phyloP scores from a whole-genome alignment of 1,284 basidiomycete species.

The Malassezia yamatoensis region DNA sequence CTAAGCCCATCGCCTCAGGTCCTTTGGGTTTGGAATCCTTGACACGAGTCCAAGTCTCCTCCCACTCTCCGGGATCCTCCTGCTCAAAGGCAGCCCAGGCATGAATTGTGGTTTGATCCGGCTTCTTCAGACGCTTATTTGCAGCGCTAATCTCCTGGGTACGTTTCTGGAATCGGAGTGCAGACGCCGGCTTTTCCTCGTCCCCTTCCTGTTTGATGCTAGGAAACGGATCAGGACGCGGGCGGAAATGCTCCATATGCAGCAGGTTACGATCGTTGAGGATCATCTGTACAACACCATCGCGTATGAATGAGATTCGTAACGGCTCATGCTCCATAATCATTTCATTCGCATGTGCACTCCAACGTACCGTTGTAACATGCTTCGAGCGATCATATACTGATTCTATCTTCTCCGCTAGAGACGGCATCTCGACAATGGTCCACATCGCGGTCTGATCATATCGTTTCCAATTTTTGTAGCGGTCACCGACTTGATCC shows the following conservation, averaged over 20 bases:
- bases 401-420: conserved; percentile 17
- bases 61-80: conserved; percentile 66
- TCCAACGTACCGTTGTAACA: conserved; percentile 19
- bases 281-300: conserved; percentile 67
- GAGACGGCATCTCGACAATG: conserved; percentile 28
- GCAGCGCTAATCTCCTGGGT: neutral
- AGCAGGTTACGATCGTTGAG: conserved; percentile 80
- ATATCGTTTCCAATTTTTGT: conserved; percentile 36
- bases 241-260: conserved; percentile 88
- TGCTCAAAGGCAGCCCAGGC: conserved; percentile 45
- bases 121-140: neutral
- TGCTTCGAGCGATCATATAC: conserved; percentile 5
- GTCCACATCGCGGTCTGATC: conserved; percentile 37
- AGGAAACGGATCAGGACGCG: conserved; percentile 38
- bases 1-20: conserved; percentile 86
- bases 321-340: conserved; percentile 30
- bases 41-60: conserved; percentile 75
- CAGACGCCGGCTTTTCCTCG: conserved; percentile 13
- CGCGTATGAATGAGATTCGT: conserved; percentile 53
- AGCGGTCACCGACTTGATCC: conserved; percentile 34
- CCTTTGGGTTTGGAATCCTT: conserved; percentile 92
- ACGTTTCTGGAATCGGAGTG: conserved; percentile 26
- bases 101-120: conserved; percentile 5
- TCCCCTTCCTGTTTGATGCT: conserved; percentile 23
- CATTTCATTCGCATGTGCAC: conserved; percentile 11